Conservation (phyloP, 441 rosid species). For the Arabidopsis hybrid region DNA sequence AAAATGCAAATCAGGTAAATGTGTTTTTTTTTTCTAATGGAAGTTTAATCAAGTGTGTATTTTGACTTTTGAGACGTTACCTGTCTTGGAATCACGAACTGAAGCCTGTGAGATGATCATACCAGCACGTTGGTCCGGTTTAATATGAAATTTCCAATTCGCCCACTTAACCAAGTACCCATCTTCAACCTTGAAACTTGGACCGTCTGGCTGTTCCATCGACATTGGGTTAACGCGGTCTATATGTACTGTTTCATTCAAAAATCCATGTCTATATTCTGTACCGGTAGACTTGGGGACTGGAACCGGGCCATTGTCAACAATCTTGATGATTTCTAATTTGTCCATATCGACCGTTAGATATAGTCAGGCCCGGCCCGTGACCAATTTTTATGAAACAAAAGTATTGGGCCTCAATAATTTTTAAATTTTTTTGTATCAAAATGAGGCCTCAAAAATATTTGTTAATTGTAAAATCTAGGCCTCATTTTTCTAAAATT, state of each 20-base stretch:
- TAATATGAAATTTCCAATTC: slow-evolving; percentile 61
- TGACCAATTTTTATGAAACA: no score
- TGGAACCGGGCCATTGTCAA: slow-evolving; percentile 53
- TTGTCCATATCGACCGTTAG: slow-evolving; percentile 57
- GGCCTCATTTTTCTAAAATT: no score
- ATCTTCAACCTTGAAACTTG: no score
- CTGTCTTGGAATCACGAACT: slow-evolving; percentile 48
- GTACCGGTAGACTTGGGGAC: slow-evolving; percentile 50
- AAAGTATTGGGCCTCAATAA: no score
- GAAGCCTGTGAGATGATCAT: slow-evolving; percentile 61
- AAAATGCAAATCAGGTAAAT: no score
- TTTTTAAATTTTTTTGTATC: no score
- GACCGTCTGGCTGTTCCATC: no score
- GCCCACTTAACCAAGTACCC: slow-evolving; percentile 52
- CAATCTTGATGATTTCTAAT: slow-evolving; percentile 45
- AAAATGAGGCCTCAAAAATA: no score
- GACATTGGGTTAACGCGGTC: slow-evolving; percentile 57
- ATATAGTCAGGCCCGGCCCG: no score
- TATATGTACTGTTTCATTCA: slow-evolving; percentile 23
- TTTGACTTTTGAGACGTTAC: background rate
- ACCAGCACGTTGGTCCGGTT: slow-evolving; percentile 59
- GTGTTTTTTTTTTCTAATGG: no score
- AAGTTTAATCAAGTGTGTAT: no score
- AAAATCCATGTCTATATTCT: slow-evolving; percentile 31
- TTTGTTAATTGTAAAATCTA: no score